Conservation (phyloP, 495 filamentous ascomycete genomes). For the Podospora tetraspora region DNA sequence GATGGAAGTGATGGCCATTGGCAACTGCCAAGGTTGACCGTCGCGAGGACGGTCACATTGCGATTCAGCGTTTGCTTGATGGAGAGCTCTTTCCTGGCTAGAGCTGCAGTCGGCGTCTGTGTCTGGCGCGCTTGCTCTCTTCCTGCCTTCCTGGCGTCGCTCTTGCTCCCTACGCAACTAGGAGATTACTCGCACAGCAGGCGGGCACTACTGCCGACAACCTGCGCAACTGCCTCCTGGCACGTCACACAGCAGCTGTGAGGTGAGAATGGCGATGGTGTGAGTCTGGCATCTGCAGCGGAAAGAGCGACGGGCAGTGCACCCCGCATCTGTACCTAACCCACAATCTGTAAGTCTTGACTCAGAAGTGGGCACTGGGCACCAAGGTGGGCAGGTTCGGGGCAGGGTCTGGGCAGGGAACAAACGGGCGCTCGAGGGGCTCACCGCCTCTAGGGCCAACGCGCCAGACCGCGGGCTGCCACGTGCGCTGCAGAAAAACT, state of each 20-base stretch:
- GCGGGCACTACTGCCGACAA: not conserved
- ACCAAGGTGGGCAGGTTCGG: not conserved
- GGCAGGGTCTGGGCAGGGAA: not conserved
- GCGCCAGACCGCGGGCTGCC: not conserved
- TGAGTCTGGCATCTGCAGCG: not conserved
- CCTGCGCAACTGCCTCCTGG: not conserved
- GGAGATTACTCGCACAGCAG: not conserved
- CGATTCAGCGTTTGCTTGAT: not conserved
- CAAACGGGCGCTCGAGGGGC: too few species aligned
- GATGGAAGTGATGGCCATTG: not conserved
- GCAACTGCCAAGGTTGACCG: not conserved
- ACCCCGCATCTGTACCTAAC: not conserved
- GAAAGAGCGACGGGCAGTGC: not conserved
- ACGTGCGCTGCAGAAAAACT: not conserved
- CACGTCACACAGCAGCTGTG: not conserved
- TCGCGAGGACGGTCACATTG: not conserved
- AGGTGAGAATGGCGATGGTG: not conserved
- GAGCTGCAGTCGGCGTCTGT: not conserved
- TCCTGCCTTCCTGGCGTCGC: too few species aligned
- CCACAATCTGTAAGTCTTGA: not conserved
- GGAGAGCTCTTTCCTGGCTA: not conserved
- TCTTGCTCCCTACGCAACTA: not conserved
- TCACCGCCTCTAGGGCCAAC: not conserved
- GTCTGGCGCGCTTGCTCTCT: not conserved
- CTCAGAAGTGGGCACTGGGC: not conserved